Evolutionary conservation across 1,284 basidiomycete species (phyloP).

Genomic region (Moesziomyces sp.): DNA sequence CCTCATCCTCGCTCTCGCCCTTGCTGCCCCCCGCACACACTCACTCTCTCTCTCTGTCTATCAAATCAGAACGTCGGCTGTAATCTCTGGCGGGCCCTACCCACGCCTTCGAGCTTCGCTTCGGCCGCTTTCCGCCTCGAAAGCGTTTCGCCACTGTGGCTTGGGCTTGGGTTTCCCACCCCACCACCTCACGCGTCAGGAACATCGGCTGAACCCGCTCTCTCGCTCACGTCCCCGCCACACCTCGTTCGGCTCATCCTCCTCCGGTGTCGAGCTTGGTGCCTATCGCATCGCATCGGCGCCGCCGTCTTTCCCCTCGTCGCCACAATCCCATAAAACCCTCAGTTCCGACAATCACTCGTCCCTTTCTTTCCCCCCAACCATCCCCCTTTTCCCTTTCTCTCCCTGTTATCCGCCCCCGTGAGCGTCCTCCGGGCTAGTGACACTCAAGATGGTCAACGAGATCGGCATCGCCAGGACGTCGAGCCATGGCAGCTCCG

Average conservation of each 20-base stretch:
- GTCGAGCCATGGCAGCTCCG: slow-evolving; percentile 30
- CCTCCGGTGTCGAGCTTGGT: no score
- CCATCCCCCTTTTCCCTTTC: neutral
- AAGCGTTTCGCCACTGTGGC: no score
- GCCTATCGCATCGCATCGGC: no score
- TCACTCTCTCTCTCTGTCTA: slow-evolving; percentile 1
- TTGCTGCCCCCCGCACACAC: neutral
- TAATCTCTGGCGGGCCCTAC: neutral
- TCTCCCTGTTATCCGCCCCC: neutral
- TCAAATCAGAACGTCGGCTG: slow-evolving; percentile 1
- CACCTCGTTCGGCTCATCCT: no score
- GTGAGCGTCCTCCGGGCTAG: slow-evolving; percentile 9
- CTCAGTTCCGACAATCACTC: neutral
- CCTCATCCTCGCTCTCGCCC: slow-evolving; percentile 1
- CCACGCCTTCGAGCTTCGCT: no score
- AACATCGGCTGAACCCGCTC: no score
- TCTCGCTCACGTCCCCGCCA: no score
- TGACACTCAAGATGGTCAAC: slow-evolving; percentile 26
- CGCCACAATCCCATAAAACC: no score
- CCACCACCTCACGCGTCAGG: no score
- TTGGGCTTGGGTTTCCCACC: no score
- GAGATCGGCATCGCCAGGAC: slow-evolving; percentile 35
- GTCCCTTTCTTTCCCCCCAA: neutral
- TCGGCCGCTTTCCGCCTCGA: no score
- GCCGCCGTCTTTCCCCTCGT: no score